phyloP scores from a whole-genome alignment of 164 flowering plant species.

The Tetracentron sinense region DNA sequence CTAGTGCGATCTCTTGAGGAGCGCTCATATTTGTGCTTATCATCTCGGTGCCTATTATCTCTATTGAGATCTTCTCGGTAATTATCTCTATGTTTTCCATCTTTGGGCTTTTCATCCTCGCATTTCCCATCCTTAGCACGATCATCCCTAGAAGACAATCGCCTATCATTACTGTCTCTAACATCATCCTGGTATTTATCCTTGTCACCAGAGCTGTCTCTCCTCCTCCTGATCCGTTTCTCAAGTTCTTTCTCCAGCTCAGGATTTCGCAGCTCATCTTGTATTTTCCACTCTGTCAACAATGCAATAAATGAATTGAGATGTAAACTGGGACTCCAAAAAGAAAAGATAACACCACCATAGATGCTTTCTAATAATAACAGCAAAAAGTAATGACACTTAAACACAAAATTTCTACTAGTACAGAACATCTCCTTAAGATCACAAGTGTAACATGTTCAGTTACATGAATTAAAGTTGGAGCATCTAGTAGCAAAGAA shows the following conservation, averaged over 20 bases:
- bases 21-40: constrained; percentile 40
- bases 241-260: constrained; percentile 59
- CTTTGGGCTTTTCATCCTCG: constrained; percentile 35
- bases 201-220: constrained; percentile 38
- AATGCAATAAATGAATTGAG: background rate
- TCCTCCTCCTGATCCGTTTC: constrained; percentile 39
- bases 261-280: constrained; percentile 40
- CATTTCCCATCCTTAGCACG: constrained; percentile 4
- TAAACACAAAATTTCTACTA: too few relatives aligned
- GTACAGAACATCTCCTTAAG: too few relatives aligned
- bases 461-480: too few relatives aligned
- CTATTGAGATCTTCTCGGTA: constrained; percentile 26
- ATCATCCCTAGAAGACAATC: constrained; percentile 38
- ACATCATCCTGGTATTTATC: constrained; percentile 43
- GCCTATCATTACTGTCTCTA: constrained; percentile 39
- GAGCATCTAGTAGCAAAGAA: background rate
- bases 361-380: too few relatives aligned
- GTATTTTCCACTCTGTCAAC: constrained; percentile 30
- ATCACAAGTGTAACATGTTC: background rate
- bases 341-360: too few relatives aligned
- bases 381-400: too few relatives aligned
- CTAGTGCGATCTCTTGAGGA: constrained; percentile 31
- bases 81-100: constrained; percentile 31
- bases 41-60: constrained; percentile 42
- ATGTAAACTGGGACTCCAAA: too few relatives aligned